These are phyloP conservation scores for Hymenoscyphus fructigenus DNA, from an alignment of 2,329 filamentous ascomycete genomes.

Conservation along the genomic window DNA sequence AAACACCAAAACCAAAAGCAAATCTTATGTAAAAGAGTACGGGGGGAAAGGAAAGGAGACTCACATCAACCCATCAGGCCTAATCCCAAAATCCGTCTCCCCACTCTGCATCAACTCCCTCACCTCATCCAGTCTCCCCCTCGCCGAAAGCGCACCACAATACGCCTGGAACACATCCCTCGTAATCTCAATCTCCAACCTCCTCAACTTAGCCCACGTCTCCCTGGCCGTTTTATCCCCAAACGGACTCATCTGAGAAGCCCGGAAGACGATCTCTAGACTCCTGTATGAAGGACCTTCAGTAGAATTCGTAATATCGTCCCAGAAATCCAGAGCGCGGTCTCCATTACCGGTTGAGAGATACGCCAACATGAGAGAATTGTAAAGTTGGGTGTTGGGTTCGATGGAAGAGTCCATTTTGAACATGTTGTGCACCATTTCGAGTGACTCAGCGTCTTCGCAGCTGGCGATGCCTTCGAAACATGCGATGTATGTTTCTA, in stretches of 20 bases:
- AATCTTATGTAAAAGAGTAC: neutral
- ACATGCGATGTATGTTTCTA: constrained; percentile 74
- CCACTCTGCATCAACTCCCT: constrained; percentile 65
- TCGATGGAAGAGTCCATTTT: constrained; percentile 87
- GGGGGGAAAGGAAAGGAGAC: constrained; percentile 38
- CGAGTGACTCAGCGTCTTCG: constrained; percentile 63
- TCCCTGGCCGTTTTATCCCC: constrained; percentile 60
- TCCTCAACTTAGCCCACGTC: constrained; percentile 69
- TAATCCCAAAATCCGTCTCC: constrained; percentile 62
- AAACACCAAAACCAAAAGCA: neutral
- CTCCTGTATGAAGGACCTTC: constrained; percentile 85
- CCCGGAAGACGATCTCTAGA: constrained; percentile 76
- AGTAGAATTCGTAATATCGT: constrained; percentile 74
- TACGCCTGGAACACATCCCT: constrained; percentile 74
- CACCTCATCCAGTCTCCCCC: constrained; percentile 68
- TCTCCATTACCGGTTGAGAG: constrained; percentile 64
- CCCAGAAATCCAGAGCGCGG: constrained; percentile 76
- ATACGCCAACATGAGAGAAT: constrained; percentile 85
- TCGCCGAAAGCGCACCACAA: constrained; percentile 71
- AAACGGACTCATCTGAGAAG: constrained; percentile 64
- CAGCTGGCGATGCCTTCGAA: constrained; percentile 71
- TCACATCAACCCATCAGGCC: constrained; percentile 70
- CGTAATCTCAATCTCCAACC: constrained; percentile 78
- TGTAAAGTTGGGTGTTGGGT: constrained; percentile 72
- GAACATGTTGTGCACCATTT: constrained; percentile 85